Evolutionary conservation across 306 rosid genomes (phyloP).

Genomic region (Prunus mongolica): DNA sequence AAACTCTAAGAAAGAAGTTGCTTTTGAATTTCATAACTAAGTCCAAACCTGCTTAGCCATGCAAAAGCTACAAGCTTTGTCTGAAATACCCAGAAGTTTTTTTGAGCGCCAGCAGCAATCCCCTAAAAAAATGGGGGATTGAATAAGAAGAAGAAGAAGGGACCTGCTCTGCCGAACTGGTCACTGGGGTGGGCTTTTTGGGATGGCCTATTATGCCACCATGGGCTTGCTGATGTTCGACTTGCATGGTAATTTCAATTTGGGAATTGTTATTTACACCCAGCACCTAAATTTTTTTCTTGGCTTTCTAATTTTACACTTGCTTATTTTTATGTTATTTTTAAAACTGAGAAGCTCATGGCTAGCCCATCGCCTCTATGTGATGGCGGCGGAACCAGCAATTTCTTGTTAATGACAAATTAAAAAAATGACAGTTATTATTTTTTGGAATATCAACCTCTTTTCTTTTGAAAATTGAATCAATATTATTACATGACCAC

Average conservation of each 20-base stretch:
- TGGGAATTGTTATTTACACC: neutral
- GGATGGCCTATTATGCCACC: neutral
- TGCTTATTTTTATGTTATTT: neutral
- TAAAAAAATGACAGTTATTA: neutral
- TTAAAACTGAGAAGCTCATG: neutral
- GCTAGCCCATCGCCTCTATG: neutral
- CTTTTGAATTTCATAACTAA: neutral
- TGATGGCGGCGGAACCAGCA: neutral
- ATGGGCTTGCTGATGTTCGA: neutral
- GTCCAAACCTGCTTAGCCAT: neutral
- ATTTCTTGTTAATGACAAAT: neutral
- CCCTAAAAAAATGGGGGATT: neutral
- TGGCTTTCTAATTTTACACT: neutral
- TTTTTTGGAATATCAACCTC: too few species aligned
- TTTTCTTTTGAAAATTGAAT: too few species aligned
- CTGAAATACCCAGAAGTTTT: neutral
- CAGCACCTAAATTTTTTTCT: neutral
- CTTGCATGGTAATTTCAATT: neutral
- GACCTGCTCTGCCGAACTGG: neutral
- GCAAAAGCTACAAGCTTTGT: neutral
- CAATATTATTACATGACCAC: too few species aligned
- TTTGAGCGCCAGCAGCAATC: neutral
- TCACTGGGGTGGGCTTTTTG: neutral
- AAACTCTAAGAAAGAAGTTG: neutral
- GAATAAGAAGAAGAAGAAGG: too few species aligned